These are phyloP conservation scores for Apostasia shenzhenica DNA, from an alignment of 106 monocot genomes.

Conservation along the genomic window DNA sequence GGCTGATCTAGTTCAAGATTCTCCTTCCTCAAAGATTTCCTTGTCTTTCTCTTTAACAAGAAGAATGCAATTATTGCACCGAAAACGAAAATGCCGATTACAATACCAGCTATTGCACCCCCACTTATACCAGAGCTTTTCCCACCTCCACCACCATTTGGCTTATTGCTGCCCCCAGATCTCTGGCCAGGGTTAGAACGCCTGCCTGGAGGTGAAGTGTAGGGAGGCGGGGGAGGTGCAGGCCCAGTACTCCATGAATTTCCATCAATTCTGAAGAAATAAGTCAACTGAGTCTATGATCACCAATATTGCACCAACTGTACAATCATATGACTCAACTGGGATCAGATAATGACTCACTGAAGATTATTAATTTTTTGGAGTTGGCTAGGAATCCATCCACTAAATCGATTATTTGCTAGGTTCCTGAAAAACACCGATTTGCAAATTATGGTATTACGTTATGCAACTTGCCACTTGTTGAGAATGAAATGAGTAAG, in stretches of 20 bases:
- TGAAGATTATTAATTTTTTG: slow-evolving; percentile 39
- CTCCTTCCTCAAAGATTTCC: slow-evolving; percentile 18
- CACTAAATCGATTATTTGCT: slow-evolving; percentile 54
- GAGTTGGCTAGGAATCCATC: slow-evolving; percentile 47
- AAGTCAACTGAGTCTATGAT: neutral
- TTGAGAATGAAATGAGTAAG: neutral
- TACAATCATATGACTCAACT: neutral
- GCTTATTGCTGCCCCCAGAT: slow-evolving; percentile 10
- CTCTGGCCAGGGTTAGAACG: slow-evolving; percentile 19
- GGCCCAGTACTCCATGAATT: slow-evolving; percentile 43
- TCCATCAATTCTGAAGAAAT: slow-evolving; percentile 36
- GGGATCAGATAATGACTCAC: slow-evolving; percentile 20
- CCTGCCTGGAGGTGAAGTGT: slow-evolving; percentile 30
- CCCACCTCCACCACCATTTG: slow-evolving; percentile 16
- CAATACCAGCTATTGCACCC: slow-evolving; percentile 52
- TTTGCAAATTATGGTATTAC: neutral
- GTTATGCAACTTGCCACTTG: neutral
- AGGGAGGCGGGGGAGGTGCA: slow-evolving; percentile 53
- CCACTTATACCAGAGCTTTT: slow-evolving; percentile 38
- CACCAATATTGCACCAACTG: neutral
- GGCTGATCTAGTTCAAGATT: slow-evolving; percentile 18
- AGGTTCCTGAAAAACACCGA: slow-evolving; percentile 34
- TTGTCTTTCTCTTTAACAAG: slow-evolving; percentile 31
- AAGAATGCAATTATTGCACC: slow-evolving; percentile 46
- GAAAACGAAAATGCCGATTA: slow-evolving; percentile 33